Evolutionary conservation across 208 protist genomes (phyloP).

Genomic region (Acanthamoeba triangularis): DNA sequence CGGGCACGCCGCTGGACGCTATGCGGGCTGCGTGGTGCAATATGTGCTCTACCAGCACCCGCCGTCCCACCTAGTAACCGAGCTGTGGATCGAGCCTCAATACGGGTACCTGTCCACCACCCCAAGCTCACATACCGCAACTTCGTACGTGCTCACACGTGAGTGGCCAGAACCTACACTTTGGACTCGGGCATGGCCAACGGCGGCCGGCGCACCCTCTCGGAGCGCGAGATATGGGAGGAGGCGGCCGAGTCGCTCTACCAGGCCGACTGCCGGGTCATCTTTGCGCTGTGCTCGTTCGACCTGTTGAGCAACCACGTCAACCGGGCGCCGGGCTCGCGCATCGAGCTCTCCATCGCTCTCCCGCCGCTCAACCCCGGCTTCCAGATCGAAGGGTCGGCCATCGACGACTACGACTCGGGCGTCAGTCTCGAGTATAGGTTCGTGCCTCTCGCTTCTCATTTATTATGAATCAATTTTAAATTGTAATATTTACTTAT

Average conservation of each 20-base stretch:
- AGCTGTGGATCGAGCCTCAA: conserved; percentile 75
- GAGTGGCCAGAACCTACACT: background rate
- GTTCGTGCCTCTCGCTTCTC: background rate
- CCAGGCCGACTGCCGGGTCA: conserved; percentile 47
- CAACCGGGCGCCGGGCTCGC: conserved; percentile 44
- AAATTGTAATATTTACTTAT: background rate
- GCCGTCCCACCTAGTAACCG: conserved; percentile 53
- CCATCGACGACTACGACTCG: conserved; percentile 6
- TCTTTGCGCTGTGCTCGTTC: conserved; percentile 72
- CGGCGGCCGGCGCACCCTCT: background rate
- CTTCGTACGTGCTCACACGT: background rate
- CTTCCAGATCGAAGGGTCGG: conserved; percentile 17
- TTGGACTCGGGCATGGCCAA: background rate
- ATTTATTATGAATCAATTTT: too few species aligned
- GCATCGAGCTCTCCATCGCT: conserved; percentile 47
- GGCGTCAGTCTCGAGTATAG: conserved; percentile 55
- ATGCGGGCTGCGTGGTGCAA: conserved; percentile 66
- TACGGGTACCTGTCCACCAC: conserved; percentile 15
- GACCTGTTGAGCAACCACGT: conserved; percentile 57
- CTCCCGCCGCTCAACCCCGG: conserved; percentile 55
- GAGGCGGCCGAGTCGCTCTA: conserved; percentile 13
- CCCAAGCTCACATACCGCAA: background rate
- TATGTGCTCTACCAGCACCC: conserved; percentile 73
- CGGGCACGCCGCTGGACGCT: background rate
- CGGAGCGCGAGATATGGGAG: conserved; percentile 45